Conservation (phyloP, 257 asterid species). For the Rubia yunnanensis region DNA sequence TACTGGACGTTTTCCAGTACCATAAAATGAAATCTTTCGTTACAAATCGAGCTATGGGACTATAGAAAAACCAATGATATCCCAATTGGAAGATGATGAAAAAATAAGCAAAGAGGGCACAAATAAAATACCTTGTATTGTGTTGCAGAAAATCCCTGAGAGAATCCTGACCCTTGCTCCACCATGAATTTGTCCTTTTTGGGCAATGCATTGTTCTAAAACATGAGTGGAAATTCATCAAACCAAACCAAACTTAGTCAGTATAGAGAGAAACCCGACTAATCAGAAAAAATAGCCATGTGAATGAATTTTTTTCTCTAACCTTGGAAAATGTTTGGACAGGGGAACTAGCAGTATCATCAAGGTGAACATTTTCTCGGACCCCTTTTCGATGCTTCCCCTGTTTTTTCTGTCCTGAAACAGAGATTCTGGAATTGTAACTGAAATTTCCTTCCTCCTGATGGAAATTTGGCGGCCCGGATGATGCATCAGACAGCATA, state of each 20-base stretch:
- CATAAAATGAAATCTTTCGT: no score
- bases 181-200: constrained; percentile 18
- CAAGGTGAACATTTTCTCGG: constrained; percentile 43
- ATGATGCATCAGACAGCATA: constrained; percentile 94
- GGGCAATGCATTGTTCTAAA: constrained; percentile 41
- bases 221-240: not conserved
- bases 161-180: constrained; percentile 28
- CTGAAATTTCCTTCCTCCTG: constrained; percentile 18
- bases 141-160: constrained; percentile 31
- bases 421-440: constrained; percentile 9
- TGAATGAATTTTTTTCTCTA: not conserved
- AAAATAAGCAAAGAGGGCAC: not conserved
- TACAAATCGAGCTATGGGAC: not conserved
- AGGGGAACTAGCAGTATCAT: constrained; percentile 92
- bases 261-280: not conserved
- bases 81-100: no score
- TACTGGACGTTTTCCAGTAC: not conserved
- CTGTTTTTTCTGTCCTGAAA: constrained; percentile 16
- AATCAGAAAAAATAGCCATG: not conserved
- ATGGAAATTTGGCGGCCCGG: constrained; percentile 63
- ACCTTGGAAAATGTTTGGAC: constrained; percentile 43
- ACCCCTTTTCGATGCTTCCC: constrained; percentile 18
- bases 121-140: constrained; percentile 34
- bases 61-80: no score
- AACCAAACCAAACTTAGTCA: not conserved